Evolutionary conservation across 2,329 filamentous ascomycete species (phyloP), one percentile per base, ranked within the genome.

Genomic region (Beauveria bassiana): DNA sequence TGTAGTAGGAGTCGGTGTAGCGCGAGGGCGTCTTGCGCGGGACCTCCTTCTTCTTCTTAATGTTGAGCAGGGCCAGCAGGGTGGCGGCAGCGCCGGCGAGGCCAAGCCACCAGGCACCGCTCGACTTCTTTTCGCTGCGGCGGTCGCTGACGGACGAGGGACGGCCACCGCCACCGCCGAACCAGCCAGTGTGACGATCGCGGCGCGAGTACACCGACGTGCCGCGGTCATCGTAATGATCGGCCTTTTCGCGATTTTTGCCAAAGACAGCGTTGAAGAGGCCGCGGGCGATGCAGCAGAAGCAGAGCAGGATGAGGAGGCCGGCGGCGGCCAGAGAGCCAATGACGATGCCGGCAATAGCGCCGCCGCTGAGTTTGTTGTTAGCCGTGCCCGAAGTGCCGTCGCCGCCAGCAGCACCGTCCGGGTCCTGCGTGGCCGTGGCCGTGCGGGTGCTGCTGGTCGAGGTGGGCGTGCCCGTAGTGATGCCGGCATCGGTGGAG

Each of bases 301-400:
- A 86, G 78, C 88, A 91, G 69, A 92, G 75, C 8, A 90, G 80
- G 5, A 87, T 76, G 24, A 93, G 81, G 2, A 93, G 77, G 46
- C 81, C 74, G 42, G 91, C 78, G 64, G 87, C 89, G 16, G 82
- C 81, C 54, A 93, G 79, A 12, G 85, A 82, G 64, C 89, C 89
- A 61, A 93, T 86, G 66, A 93, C 89, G 68, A 93, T 93, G 63
- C 89, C 89, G 18, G 90, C 89, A 68, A 93, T 93, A 63, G 88
- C 89, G 58, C 89, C 89, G 49, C 80, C 82, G 68, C 86, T 89
- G 59, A 93, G 80, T 49, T 75, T 72, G 61, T 75, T 75, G 31
- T 75, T 73, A 43, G 65, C 68, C 46, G 73, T 75, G 51, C 73
- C 72, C 40, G 77, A 78, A 38, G 67, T 68, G 20, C 71, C 74